phyloP scores from a whole-genome alignment of 225 moss, liverwort and hornwort genomes.

The Asterella californica region DNA sequence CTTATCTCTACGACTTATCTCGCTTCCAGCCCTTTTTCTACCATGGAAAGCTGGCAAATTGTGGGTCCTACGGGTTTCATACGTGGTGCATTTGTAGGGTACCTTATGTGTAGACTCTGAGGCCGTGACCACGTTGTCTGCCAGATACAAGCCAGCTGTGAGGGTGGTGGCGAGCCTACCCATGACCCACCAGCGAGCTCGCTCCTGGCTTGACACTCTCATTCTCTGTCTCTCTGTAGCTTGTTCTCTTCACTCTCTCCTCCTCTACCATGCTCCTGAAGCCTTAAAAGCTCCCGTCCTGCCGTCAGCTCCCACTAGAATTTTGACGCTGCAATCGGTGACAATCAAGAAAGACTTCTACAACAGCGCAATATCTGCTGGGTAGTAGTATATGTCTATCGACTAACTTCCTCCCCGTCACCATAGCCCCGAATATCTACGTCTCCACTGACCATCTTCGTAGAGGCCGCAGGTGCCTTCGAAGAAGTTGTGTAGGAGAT shows the following conservation, averaged over 20 bases:
- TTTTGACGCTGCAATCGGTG: background rate
- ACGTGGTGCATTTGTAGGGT: background rate
- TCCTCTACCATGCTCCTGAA: background rate
- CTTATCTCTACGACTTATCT: background rate
- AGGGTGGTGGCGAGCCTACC: background rate
- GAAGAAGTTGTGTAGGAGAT: no score
- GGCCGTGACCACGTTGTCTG: background rate
- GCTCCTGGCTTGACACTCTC: no score
- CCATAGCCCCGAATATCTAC: background rate
- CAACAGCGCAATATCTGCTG: background rate
- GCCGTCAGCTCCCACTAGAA: background rate
- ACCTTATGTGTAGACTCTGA: background rate
- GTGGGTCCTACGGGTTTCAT: background rate
- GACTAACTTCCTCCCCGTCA: background rate
- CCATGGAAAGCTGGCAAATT: background rate
- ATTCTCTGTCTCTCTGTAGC: background rate
- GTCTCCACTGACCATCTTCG: background rate
- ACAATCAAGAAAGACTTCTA: background rate
- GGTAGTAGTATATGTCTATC: no score
- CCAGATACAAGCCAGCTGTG: constrained; percentile 7
- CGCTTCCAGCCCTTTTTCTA: background rate
- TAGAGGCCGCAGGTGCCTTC: background rate
- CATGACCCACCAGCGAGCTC: background rate
- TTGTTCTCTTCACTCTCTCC: background rate
- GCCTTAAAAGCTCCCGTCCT: background rate